Evolutionary conservation across 225 moss, liverwort and hornwort species (phyloP), one percentile per base, ranked within the genome.

Genomic region (Lunularia cruciata): DNA sequence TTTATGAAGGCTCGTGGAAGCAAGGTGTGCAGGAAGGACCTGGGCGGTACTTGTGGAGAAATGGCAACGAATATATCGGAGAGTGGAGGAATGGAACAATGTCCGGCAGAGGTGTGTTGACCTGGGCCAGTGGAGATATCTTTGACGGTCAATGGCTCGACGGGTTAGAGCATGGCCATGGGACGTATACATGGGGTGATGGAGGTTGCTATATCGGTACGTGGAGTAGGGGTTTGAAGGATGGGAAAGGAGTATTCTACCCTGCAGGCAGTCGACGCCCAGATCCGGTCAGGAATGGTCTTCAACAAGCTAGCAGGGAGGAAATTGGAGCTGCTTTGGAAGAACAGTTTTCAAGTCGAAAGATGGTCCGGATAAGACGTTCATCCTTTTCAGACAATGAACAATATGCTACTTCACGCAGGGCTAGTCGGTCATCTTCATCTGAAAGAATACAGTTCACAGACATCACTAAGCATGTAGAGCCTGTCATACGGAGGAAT

Each of bases 91-190:
- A 85, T 23, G 96, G 96, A 36, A 78, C 86, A 27, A 98, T 93
- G 96, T 87, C 80, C 59, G 96, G 96, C 4, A 87, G 79, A 65
- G 96, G 96, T 47, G 62, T 89, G 14, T 71, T 98, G 65, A 91
- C 89, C 15, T 98, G 98, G 93, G 86, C 81, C 19, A 88, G 86
- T 65, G 93, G 91, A 73, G 98, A 98, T 80, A 80, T 83, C 57
- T 98, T 89, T 70, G 88, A 93, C 52, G 98, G 98, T 30, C 98
- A 93, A 67, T 98, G 98, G 98, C 76, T 93, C 47, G 93, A 98
- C 69, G 98, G 98, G 20, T 83, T 91, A 72, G 93, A 91, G 81
- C 93, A 98, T 63, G 98, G 98, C 12, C 98, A 91, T 73, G 98
- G 98, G 55, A 80, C 86, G 26, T 98, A 98, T 71, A 80, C 81